A percentile compares a stretch with the other conserved stretches of the same genome.
phyloP scores from a whole-genome alignment of 345 rosid species.

The Bretschneidera sinensis region DNA sequence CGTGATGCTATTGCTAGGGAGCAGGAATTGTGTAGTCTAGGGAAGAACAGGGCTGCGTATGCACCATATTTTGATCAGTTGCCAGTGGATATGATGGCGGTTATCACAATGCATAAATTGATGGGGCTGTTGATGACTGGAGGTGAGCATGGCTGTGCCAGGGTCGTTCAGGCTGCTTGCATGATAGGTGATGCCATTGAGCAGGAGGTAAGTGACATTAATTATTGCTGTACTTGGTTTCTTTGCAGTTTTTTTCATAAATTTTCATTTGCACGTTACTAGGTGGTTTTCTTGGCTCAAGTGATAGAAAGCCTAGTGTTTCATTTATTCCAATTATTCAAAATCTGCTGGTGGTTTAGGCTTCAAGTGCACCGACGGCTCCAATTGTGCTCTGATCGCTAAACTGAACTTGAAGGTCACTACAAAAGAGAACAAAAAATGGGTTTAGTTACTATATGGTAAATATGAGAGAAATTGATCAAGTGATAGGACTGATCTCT shows the following conservation, averaged over 20 bases:
- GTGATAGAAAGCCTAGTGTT: not conserved
- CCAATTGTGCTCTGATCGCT: no score
- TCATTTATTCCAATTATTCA: not conserved
- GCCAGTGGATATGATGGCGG: conserved; percentile 88
- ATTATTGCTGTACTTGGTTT: conserved; percentile 15
- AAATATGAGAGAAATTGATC: no score
- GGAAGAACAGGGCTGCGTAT: conserved; percentile 48
- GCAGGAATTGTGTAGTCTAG: conserved; percentile 52
- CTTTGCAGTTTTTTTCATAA: not conserved
- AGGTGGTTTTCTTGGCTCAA: not conserved
- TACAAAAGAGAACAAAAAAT: no score
- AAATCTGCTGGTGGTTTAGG: no score
- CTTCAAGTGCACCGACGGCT: no score
- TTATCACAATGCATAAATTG: conserved; percentile 94
- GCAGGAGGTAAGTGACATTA: conserved; percentile 65
- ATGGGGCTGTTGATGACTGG: conserved; percentile 74
- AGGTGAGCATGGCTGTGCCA: conserved; percentile 62
- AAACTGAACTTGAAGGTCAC: no score
- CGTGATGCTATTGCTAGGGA: conserved; percentile 63
- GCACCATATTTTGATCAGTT: conserved; percentile 59
- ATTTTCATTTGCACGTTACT: not conserved
- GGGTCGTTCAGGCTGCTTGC: conserved; percentile 74
- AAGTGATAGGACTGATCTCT: no score
- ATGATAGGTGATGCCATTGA: conserved; percentile 83
- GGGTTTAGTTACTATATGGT: no score